Percentiles rank a stretch among this genome's conserved stretches.
phyloP scores from a whole-genome alignment of 2,329 filamentous ascomycete species.

The Onygenales sp. region DNA sequence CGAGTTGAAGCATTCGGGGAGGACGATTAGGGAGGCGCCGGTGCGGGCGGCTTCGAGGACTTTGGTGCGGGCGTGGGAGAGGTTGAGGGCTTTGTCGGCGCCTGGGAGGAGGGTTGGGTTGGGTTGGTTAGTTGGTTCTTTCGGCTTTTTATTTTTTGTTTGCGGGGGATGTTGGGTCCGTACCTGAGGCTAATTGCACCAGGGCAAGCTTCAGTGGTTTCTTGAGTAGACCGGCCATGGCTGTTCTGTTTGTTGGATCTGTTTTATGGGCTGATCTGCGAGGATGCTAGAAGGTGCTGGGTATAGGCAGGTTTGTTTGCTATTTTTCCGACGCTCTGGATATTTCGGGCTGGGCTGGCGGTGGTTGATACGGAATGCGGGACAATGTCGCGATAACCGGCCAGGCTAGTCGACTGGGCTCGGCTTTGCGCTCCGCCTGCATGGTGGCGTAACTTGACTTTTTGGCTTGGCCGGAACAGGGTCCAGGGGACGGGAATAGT shows the following conservation, averaged over 20 bases:
- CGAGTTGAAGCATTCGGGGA: constrained; percentile 98
- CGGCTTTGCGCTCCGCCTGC: too few species aligned
- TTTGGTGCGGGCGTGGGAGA: constrained; percentile 67
- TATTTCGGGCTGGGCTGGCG: too few species aligned
- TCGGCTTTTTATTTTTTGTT: constrained; percentile 5
- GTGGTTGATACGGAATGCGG: too few species aligned
- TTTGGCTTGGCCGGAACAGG: too few species aligned
- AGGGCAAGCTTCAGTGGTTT: constrained; percentile 70
- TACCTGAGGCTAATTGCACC: constrained; percentile 68
- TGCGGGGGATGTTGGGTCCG: constrained; percentile 13
- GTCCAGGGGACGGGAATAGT: too few species aligned
- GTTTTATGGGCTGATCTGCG: not conserved
- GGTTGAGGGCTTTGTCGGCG: constrained; percentile 76
- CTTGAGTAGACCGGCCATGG: constrained; percentile 54
- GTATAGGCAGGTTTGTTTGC: not conserved
- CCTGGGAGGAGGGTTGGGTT: constrained; percentile 31
- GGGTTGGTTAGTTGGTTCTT: not conserved
- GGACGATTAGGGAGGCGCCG: constrained; percentile 78
- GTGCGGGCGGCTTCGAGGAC: constrained; percentile 67
- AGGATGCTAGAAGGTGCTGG: not conserved
- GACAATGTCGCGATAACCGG: too few species aligned
- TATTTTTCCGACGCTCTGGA: too few species aligned
- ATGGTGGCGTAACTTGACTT: too few species aligned
- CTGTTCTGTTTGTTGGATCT: not conserved
- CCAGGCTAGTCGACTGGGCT: too few species aligned